Conservation (phyloP, 2,329 filamentous ascomycete species). For the Albifimbria verrucaria region DNA sequence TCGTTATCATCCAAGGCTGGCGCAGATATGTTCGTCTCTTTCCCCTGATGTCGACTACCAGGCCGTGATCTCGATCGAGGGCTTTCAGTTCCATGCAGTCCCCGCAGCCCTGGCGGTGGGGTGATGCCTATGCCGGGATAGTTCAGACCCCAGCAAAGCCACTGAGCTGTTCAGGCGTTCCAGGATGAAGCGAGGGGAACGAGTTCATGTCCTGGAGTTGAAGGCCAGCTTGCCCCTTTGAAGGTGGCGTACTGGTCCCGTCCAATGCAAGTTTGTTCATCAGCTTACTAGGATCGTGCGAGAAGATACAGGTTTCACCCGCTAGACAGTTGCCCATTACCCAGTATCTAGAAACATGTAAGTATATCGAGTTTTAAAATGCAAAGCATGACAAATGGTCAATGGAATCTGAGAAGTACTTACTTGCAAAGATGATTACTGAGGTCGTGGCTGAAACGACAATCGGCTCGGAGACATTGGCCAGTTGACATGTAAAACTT, state of each 20-base stretch:
- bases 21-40: slow-evolving; percentile 61
- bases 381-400: slow-evolving; percentile 9
- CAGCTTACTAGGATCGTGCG: slow-evolving; percentile 86
- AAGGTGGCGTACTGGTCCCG: slow-evolving; percentile 62
- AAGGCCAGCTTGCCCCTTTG: slow-evolving; percentile 62
- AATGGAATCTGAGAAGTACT: slow-evolving; percentile 37
- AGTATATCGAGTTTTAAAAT: slow-evolving; percentile 6
- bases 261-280: slow-evolving; percentile 78
- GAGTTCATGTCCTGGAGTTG: slow-evolving; percentile 80
- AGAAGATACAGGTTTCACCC: slow-evolving; percentile 92
- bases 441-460: slow-evolving; percentile 93
- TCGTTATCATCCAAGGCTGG: slow-evolving; percentile 90
- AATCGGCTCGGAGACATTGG: slow-evolving; percentile 93
- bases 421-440: slow-evolving; percentile 98
- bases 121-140: slow-evolving; percentile 52
- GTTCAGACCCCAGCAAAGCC: slow-evolving; percentile 52
- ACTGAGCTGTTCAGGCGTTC: slow-evolving; percentile 56
- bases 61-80: slow-evolving; percentile 77
- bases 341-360: slow-evolving; percentile 68
- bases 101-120: slow-evolving; percentile 69
- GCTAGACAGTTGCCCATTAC: slow-evolving; percentile 93
- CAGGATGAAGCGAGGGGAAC: slow-evolving; percentile 72
- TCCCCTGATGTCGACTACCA: slow-evolving; percentile 68
- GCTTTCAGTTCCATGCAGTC: slow-evolving; percentile 56
- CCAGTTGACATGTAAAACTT: slow-evolving; percentile 96